Percentiles rank a stretch among this genome's conserved stretches.
Conservation (phyloP, 1,284 basidiomycete genomes). For the Lignosus rhinocerotis region DNA sequence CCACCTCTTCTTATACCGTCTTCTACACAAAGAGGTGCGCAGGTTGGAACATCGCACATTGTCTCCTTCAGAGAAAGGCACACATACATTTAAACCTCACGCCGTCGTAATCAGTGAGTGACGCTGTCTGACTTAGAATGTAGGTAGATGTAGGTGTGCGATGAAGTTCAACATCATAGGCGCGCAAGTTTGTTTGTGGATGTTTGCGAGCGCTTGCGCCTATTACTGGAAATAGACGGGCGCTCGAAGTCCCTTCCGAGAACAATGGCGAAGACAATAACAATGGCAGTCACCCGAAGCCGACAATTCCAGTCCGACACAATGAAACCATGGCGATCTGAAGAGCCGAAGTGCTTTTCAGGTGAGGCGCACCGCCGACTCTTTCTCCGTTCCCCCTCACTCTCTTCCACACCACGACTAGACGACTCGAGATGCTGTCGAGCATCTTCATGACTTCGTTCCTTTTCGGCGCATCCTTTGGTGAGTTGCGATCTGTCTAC, state of each 20-base stretch:
- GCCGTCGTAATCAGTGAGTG: no score
- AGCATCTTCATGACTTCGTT: slow-evolving; percentile 45
- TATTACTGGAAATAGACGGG: background rate
- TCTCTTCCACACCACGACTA: slow-evolving; percentile 19
- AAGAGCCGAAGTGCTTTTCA: slow-evolving; percentile 24
- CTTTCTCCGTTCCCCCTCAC: slow-evolving; percentile 30
- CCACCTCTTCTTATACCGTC: no score
- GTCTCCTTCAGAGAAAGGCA: no score
- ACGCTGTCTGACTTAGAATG: no score
- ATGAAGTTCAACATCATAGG: background rate
- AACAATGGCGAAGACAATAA: slow-evolving; percentile 24
- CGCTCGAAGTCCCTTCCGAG: slow-evolving; percentile 12
- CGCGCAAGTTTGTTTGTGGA: background rate
- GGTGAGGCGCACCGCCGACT: slow-evolving; percentile 8
- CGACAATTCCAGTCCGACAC: slow-evolving; percentile 23
- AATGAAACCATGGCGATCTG: slow-evolving; percentile 31
- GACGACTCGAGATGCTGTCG: slow-evolving; percentile 44
- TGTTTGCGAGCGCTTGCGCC: background rate
- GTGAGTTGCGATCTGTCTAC: slow-evolving; percentile 35
- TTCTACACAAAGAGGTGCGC: no score
- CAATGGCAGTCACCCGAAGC: slow-evolving; percentile 16
- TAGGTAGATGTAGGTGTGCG: no score
- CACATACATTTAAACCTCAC: no score
- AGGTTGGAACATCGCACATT: no score
- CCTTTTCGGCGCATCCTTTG: slow-evolving; percentile 46